Evolutionary conservation across 306 rosid genomes (phyloP), one percentile per base, ranked within the genome.

Genomic region (Inga leiocalycina): DNA sequence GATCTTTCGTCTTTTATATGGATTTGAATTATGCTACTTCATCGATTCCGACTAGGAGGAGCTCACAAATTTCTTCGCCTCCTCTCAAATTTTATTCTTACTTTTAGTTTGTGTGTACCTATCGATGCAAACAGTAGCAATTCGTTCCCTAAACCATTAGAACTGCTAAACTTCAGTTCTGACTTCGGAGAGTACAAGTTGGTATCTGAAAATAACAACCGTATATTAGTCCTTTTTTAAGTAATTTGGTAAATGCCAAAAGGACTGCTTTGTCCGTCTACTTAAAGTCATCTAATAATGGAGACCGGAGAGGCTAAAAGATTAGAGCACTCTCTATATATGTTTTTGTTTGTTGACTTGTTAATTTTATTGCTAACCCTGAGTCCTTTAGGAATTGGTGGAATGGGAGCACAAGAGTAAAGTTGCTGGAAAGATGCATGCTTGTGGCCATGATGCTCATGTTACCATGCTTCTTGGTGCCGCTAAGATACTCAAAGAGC

Each of bases 381-480:
- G 9, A 76, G n/a, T 22, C 2, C 17, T 39, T 75, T 75, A 92
- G 99, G 99, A 96, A 93, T 44, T 91, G 98, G 90, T 92, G 89
- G 98, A 93, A 88, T 93, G 98, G 97, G 93, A 91, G 84, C 93
- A 90, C 82, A 92, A 93, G 92, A 95, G 99, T 89, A 93, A 87
- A 85, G 54, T 83, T 73, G 82, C 88, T 5, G 99, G 97, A 84
- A 92, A 93, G 82, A 93, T 95, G 99, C 99, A 95, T n/a, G 96
- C 93, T 2, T 95, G 98, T 79, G 99, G 99, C 54, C 99, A 95
- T 82, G 99, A 95, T 84, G 97, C 92, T 44, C 99, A 93, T 88
- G 98, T 92, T 71, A 81, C 93, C 7, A 95, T 95, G 99, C 89
- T 93, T 85, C 98, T 95, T 15, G 99, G 93, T 68, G 98, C 96